Conservation (phyloP, 768 basidiomycete species). For the Lentinula guzmanii region DNA sequence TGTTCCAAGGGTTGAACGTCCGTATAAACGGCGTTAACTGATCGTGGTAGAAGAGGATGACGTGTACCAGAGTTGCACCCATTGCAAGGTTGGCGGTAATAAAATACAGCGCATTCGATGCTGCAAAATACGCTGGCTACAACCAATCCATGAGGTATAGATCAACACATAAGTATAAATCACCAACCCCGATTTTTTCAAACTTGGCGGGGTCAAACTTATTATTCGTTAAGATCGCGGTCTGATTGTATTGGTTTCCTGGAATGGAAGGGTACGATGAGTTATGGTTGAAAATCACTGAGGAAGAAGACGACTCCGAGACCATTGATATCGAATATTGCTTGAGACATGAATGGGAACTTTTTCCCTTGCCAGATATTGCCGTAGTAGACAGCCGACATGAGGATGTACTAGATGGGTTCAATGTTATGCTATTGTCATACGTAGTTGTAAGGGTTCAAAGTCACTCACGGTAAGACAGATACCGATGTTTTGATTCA, state of each 20-base stretch:
- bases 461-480: slow-evolving; percentile 8
- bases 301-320: neutral
- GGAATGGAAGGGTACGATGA: slow-evolving; percentile 10
- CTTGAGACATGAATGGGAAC: slow-evolving; percentile 14
- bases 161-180: neutral
- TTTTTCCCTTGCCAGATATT: slow-evolving; percentile 15
- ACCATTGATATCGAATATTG: slow-evolving; percentile 8
- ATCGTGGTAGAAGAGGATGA: slow-evolving; percentile 28
- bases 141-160: neutral
- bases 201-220: slow-evolving; percentile 16
- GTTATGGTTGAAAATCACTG: neutral
- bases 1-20: slow-evolving; percentile 28
- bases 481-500: slow-evolving; percentile 16
- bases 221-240: slow-evolving; percentile 20
- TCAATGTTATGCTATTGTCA: neutral
- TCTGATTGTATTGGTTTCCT: slow-evolving; percentile 22
- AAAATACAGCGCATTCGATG: slow-evolving; percentile 19
- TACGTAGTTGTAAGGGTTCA: too few species aligned
- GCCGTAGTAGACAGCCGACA: slow-evolving; percentile 16
- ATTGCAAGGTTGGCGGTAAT: slow-evolving; percentile 14
- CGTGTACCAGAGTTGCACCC: slow-evolving; percentile 15
- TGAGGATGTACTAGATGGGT: slow-evolving; percentile 11
- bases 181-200: slow-evolving; percentile 10
- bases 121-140: slow-evolving; percentile 28
- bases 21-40: slow-evolving; percentile 27